Percentiles rank a stretch among this genome's conserved stretches.
phyloP scores from a whole-genome alignment of 441 rosid genomes.

The Erodium texanum region DNA sequence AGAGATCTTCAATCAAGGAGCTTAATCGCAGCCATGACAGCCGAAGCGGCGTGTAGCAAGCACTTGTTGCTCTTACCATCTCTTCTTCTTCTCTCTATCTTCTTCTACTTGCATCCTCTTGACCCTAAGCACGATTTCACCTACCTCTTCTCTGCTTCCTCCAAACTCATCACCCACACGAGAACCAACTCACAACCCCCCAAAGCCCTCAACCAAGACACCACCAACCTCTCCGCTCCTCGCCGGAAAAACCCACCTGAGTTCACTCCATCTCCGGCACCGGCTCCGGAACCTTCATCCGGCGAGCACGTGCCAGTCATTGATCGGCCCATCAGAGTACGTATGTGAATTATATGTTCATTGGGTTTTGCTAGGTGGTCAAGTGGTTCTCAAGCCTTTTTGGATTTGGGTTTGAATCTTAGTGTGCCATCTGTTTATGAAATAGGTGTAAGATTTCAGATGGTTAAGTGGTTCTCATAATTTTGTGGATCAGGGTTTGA shows the following conservation, averaged over 20 bases:
- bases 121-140: neutral
- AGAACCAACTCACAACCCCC: neutral
- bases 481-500: too few species aligned
- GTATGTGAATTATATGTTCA: neutral
- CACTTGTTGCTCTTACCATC: neutral
- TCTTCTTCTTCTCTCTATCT: neutral
- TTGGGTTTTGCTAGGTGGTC: too few species aligned
- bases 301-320: neutral
- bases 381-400: too few species aligned
- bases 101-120: neutral
- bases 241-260: neutral
- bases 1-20: too few species aligned
- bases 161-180: neutral
- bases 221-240: neutral
- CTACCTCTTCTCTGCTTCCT: neutral
- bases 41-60: neutral
- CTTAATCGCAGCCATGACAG: too few species aligned
- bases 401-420: too few species aligned
- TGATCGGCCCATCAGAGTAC: neutral
- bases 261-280: neutral
- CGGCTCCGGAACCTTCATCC: neutral
- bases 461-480: too few species aligned
- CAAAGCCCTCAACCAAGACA: neutral
- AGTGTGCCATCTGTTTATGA: too few species aligned
- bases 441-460: too few species aligned